Conservation (phyloP, 176 grass and related monocot species). For the Panicum miliaceum region DNA sequence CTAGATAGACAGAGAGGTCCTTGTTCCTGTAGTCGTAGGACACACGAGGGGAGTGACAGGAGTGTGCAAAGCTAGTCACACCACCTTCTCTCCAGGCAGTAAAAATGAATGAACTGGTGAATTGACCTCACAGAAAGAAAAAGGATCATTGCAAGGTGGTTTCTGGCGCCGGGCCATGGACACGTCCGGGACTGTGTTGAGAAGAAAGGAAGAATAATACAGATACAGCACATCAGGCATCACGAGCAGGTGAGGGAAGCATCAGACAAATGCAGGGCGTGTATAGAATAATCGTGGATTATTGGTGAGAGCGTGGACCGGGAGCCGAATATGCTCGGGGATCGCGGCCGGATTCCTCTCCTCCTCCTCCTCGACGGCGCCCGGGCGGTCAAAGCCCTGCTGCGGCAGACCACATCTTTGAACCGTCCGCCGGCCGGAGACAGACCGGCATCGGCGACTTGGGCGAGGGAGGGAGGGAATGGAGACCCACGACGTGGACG, state of each 20-base stretch:
- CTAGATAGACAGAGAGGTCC: background rate
- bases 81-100: background rate
- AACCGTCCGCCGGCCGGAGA: background rate
- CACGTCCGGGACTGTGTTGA: background rate
- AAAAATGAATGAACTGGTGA: too few relatives aligned
- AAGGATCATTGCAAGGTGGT: background rate
- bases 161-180: background rate
- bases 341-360: slow-evolving; percentile 36
- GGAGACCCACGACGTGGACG: too few relatives aligned
- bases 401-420: background rate
- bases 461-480: background rate
- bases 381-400: slow-evolving; percentile 24
- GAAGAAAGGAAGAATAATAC: background rate
- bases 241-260: background rate
- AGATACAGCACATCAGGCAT: background rate
- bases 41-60: too few relatives aligned
- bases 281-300: slow-evolving; percentile 29
- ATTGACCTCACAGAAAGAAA: too few relatives aligned
- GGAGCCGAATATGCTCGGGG: slow-evolving; percentile 47
- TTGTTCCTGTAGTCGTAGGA: background rate
- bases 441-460: background rate
- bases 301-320: slow-evolving; percentile 31
- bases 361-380: background rate
- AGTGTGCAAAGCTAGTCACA: background rate
- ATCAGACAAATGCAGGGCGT: background rate